Evolutionary conservation across 1,284 basidiomycete genomes (phyloP).

Genomic region (Cutaneotrichosporon mucoides): DNA sequence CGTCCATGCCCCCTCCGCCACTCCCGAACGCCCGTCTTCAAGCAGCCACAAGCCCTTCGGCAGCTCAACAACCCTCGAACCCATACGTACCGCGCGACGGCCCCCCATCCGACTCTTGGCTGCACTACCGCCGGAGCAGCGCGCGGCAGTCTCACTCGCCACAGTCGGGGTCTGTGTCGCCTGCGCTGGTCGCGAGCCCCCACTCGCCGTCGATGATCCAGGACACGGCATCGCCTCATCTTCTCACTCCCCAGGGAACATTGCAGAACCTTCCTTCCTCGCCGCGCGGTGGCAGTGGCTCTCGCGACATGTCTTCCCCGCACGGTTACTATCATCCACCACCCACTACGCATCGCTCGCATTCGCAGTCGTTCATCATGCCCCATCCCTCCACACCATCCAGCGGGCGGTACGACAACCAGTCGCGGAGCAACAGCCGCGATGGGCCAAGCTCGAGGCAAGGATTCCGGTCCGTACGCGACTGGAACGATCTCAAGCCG

Average conservation of each 20-base stretch:
- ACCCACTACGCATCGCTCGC: constrained; percentile 9
- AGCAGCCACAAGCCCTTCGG: background rate
- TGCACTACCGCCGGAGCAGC: constrained; percentile 13
- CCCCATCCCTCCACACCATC: constrained; percentile 40
- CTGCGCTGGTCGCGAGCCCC: constrained; percentile 25
- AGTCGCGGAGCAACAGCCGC: background rate
- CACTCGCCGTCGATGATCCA: constrained; percentile 30
- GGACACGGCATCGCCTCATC: constrained; percentile 27
- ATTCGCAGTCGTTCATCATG: constrained; percentile 30
- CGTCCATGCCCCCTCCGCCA: constrained; percentile 15
- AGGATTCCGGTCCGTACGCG: constrained; percentile 41
- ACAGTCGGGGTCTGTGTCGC: constrained; percentile 34
- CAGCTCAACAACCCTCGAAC: constrained; percentile 18
- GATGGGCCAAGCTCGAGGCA: constrained; percentile 14
- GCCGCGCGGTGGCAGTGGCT: background rate
- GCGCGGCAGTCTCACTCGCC: constrained; percentile 23
- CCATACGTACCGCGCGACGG: constrained; percentile 37
- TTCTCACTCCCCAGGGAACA: constrained; percentile 15
- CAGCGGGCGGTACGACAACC: constrained; percentile 5
- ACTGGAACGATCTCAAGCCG: constrained; percentile 38
- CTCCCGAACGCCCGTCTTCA: background rate
- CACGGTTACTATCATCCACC: constrained; percentile 1
- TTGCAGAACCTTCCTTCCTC: constrained; percentile 10
- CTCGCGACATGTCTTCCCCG: background rate
- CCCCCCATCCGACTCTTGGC: constrained; percentile 14